Conservation (phyloP, 768 basidiomycete genomes). For the Tubosaeta sp. region DNA sequence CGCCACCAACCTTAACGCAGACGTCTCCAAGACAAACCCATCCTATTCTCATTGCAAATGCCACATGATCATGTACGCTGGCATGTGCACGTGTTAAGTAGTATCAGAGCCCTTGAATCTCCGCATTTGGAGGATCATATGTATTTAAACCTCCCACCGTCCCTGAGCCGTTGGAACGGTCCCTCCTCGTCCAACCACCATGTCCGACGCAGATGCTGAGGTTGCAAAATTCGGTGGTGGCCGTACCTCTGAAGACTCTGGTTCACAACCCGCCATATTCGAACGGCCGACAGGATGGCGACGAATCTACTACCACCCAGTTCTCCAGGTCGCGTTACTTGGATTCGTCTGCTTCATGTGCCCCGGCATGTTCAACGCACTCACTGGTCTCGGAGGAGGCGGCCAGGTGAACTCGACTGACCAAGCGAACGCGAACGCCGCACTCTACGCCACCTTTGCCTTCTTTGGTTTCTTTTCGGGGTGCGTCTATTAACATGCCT, state of each 20-base stretch:
- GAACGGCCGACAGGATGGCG: conserved; percentile 49
- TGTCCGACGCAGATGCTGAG: conserved; percentile 19
- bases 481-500: conserved; percentile 33
- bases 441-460: conserved; percentile 63
- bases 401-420: conserved; percentile 65
- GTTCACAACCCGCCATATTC: conserved; percentile 28
- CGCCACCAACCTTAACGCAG: neutral
- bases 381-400: conserved; percentile 77
- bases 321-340: conserved; percentile 43
- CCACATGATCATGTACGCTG: too few species aligned
- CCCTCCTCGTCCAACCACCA: conserved; percentile 1
- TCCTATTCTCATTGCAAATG: too few species aligned
- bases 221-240: conserved; percentile 16
- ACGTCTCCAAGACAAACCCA: neutral
- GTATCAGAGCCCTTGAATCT: neutral
- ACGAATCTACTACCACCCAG: conserved; percentile 53
- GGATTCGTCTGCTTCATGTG: conserved; percentile 63
- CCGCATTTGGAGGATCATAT: neutral
- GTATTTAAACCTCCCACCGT: neutral
- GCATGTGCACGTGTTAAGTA: neutral
- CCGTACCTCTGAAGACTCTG: conserved; percentile 18
- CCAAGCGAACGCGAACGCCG: conserved; percentile 64
- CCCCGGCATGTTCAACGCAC: conserved; percentile 71
- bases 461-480: conserved; percentile 66
- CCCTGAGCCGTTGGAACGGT: neutral